These are phyloP conservation scores for Talaromyces sp. DNA, from an alignment of 2,329 filamentous ascomycete genomes.

Conservation along the genomic window DNA sequence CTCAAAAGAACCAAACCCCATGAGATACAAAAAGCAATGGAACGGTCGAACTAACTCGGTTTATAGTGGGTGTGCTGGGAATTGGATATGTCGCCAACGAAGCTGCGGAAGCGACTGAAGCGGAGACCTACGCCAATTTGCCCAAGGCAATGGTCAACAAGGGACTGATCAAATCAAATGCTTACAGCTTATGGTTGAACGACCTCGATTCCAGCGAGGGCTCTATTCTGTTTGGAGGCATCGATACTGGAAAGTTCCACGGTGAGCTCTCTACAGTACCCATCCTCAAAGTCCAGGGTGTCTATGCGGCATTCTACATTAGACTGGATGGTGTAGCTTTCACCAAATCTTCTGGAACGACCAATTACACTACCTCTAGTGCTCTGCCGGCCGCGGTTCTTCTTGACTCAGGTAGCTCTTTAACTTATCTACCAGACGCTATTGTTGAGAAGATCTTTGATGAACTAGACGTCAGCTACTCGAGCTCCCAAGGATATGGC, in stretches of 20 bases:
- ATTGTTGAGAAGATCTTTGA: constrained; percentile 55
- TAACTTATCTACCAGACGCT: constrained; percentile 42
- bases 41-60: neutral
- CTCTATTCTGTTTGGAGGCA: constrained; percentile 73
- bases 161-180: constrained; percentile 65
- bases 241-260: constrained; percentile 67
- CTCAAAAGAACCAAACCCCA: neutral
- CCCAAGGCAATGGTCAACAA: constrained; percentile 65
- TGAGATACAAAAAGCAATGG: neutral
- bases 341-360: constrained; percentile 23
- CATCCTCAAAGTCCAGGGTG: constrained; percentile 57
- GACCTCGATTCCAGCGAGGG: constrained; percentile 68
- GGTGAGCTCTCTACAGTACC: constrained; percentile 69
- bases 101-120: constrained; percentile 52
- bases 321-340: constrained; percentile 64
- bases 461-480: constrained; percentile 62
- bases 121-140: constrained; percentile 67
- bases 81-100: constrained; percentile 83
- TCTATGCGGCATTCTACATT: constrained; percentile 67
- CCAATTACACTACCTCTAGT: constrained; percentile 41
- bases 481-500: constrained; percentile 55
- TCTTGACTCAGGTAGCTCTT: constrained; percentile 44
- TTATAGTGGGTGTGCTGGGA: constrained; percentile 73
- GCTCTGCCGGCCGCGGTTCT: constrained; percentile 45
- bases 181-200: constrained; percentile 76